Evolutionary conservation across 192 early-diverging fungal genomes (phyloP).

Genomic region (Nowakowskiella sp.): DNA sequence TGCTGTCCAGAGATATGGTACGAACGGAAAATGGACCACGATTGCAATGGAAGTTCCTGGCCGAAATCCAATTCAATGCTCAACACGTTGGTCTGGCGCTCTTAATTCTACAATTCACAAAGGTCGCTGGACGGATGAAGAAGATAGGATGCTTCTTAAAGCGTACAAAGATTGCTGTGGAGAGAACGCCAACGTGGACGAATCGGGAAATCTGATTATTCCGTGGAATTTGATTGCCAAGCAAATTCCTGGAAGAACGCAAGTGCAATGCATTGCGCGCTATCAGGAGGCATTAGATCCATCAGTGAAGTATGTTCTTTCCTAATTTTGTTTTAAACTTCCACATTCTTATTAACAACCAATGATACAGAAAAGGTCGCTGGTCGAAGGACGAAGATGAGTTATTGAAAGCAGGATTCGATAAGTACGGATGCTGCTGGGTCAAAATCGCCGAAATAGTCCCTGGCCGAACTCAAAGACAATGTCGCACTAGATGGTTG

Average conservation of each 20-base stretch:
- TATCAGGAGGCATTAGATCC: conserved; percentile 86
- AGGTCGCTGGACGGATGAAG: conserved; percentile 29
- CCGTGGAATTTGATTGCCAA: conserved; percentile 75
- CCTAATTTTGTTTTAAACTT: not conserved
- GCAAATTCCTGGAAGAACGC: conserved; percentile 68
- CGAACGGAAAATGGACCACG: conserved; percentile 20
- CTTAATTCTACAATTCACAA: conserved; percentile 22
- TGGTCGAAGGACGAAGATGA: conserved; percentile 47
- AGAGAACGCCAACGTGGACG: not conserved
- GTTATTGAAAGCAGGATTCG: conserved; percentile 58
- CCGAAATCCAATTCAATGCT: conserved; percentile 27
- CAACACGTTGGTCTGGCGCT: conserved; percentile 20
- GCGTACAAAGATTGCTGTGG: conserved; percentile 13
- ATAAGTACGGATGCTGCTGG: conserved; percentile 70
- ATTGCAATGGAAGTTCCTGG: conserved; percentile 17
- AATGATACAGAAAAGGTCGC: conserved; percentile 24
- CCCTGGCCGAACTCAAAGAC: conserved; percentile 80
- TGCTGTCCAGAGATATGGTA: conserved; percentile 53
- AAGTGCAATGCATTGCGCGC: conserved; percentile 84
- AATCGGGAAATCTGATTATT: not conserved
- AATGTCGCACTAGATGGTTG: conserved; percentile 82
- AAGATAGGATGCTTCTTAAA: conserved; percentile 21
- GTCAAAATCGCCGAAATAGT: conserved; percentile 76
- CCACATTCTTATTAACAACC: conserved; percentile 1
- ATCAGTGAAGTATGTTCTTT: conserved; percentile 12